Base-by-base conservation (phyloP, 2,329 filamentous ascomycete genomes). In the Cladosporium sp. region DNA sequence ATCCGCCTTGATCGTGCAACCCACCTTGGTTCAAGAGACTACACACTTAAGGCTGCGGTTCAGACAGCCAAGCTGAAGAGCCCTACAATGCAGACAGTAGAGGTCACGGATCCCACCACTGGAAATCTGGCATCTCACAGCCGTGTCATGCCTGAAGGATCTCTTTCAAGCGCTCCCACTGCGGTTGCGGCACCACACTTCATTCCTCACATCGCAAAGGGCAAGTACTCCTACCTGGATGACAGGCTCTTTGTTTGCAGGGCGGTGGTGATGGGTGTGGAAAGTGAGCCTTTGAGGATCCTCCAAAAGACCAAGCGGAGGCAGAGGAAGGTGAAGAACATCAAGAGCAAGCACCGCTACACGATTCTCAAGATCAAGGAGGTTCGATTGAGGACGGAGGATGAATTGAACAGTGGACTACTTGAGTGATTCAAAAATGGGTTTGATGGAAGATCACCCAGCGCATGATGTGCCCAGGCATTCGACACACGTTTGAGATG, bases 301-400 rank as follows among this genome's bases (percentile, higher is more conserved):
- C 78, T 76, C 69, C 78, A 82, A 73, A 83, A 83, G 76, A 83
- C 80, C 69, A 88, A 88, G 74, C 79, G 90, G 70, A 82, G 88
- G 70, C 80, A 84, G 67, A 76, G 85, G 63, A 81, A 84, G 71
- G 82, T 84, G 51, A 90, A 86, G 79, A 85, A 83, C 60, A 88
- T 94, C 9, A 88, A 82, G 78, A 97, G 91, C 80, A 97, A 99
- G 83, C 90, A 96, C 72, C 82, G 84, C 69, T 96, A 89, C 75
- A 99, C 94, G 2, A 84, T 96, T 20, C 71, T 99, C 75, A 83
- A 87, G 70, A 88, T 99, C 64, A 88, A 88, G 71, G 90, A 97
- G 75, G 72, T 97, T 63, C 87, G 83, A 71, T 81, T 96, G 5
- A 83, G 80, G 74, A 77, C 75, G 25, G 56, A 59, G 39, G 56